A percentile compares a stretch with the other conserved stretches of the same genome.
Evolutionary conservation across 164 flowering plant genomes (phyloP).

Genomic region (Tinospora cordifolia): DNA sequence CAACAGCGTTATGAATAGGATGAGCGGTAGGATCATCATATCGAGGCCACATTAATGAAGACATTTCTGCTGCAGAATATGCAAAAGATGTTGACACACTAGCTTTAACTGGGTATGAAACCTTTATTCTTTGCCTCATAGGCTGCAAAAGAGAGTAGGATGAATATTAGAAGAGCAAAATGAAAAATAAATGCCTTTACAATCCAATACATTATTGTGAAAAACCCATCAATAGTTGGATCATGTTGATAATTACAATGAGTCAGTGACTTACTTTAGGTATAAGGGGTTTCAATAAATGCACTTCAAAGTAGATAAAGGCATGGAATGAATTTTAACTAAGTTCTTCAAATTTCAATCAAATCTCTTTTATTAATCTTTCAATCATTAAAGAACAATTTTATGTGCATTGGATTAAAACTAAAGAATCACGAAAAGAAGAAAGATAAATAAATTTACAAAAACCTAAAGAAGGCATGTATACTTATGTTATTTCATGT

Average conservation of each 20-base stretch:
- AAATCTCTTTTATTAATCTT: too few species aligned
- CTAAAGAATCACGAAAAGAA: too few species aligned
- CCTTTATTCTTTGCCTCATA: conserved; percentile 25
- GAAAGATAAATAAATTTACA: too few species aligned
- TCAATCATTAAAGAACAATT: too few species aligned
- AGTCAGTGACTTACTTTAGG: neutral
- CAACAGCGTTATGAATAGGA: conserved; percentile 18
- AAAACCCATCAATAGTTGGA: neutral
- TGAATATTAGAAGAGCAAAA: neutral
- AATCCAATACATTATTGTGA: neutral
- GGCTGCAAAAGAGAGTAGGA: conserved; percentile 20
- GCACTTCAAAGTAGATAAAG: too few species aligned
- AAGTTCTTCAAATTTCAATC: too few species aligned
- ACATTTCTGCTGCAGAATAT: conserved; percentile 23
- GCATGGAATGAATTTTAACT: too few species aligned
- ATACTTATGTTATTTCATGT: too few species aligned
- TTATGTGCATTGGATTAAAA: too few species aligned
- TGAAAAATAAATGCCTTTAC: neutral
- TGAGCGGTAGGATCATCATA: conserved; percentile 24
- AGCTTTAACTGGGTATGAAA: conserved; percentile 26
- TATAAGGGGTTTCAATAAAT: neutral
- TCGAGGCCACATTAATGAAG: conserved; percentile 28
- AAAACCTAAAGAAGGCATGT: too few species aligned
- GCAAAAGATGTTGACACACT: conserved; percentile 22
- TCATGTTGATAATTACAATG: neutral